Conservation (phyloP, 305 asterid species). For the Ruellia speciosa region DNA sequence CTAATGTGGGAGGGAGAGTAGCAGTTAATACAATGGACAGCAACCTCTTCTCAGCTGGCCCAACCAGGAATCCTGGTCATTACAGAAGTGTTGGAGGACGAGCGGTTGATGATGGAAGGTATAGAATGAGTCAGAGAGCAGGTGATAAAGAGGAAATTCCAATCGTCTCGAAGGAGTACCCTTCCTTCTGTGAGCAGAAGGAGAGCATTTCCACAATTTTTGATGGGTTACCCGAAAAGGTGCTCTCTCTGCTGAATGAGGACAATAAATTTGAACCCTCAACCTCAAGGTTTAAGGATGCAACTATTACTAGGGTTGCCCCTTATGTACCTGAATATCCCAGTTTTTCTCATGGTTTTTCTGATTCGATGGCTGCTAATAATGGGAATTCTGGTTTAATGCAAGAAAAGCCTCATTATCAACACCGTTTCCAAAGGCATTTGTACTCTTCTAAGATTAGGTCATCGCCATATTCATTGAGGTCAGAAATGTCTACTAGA, state of each 20-base stretch:
- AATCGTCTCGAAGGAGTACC: conserved; percentile 25
- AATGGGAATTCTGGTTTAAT: conserved; percentile 24
- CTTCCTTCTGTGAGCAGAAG: conserved; percentile 24
- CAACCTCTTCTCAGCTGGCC: conserved; percentile 23
- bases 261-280: conserved; percentile 19
- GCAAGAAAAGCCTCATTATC: conserved; percentile 28
- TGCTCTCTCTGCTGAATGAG: conserved; percentile 20
- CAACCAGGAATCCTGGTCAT: conserved; percentile 19
- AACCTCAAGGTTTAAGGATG: conserved; percentile 28
- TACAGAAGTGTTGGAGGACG: conserved; percentile 22
- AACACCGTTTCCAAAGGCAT: conserved; percentile 25
- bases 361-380: conserved; percentile 22
- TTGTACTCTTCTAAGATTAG: conserved; percentile 22
- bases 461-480: conserved; percentile 24
- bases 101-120: conserved; percentile 26
- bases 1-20: conserved; percentile 26
- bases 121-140: conserved; percentile 20
- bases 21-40: conserved; percentile 25
- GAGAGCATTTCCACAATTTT: conserved; percentile 22
- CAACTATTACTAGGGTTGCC: conserved; percentile 29
- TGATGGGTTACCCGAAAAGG: conserved; percentile 27
- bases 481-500: conserved; percentile 25
- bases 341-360: conserved; percentile 24
- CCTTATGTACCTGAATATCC: conserved; percentile 33
- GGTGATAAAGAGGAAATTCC: conserved; percentile 27